Base-by-base conservation (phyloP, 2,329 filamentous ascomycete species). In the Sarocladium oryzae region DNA sequence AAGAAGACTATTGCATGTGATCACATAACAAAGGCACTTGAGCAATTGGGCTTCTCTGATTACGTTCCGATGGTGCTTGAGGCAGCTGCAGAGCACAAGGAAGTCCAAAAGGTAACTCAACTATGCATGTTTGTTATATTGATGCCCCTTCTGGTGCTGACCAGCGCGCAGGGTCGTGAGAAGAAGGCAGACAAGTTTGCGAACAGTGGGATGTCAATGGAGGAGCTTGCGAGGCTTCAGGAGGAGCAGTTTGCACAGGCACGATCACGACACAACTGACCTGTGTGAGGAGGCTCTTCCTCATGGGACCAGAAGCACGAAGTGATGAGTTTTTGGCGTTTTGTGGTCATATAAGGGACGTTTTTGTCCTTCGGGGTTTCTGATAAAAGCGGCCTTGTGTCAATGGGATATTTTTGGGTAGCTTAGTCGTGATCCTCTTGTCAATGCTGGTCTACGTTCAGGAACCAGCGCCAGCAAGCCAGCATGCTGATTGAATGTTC, bases 1-100 rank as follows among this genome's bases (percentile, higher is more conserved):
- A 99, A 99, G 76, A 99, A 99, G 79, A 99, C 93, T 3, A 99
- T 99, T 60, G 92, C 92, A 11, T 95, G 89, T 68, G 93, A 99
- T 63, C 93, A 99, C 72, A 95, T 99, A 61, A 95, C 92, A 63
- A 92, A 92, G 64, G 93, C 93, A 1, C 79, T 99, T 37, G 88
- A 92, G 61, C 88, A 95, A 61, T 81, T 99, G 18, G 93, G 92
- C 2, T 99, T 97, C 67, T 79, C 84, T 9, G 90, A 96, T 60
- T 99, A 97, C 64, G 88, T 99, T 6, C 82, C 86, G 15, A 88
- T 91, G 54, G 89, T 99, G 11, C 72, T 90, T 52, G 88, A 89
- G 58, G 89, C 93, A 9, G 91, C 91, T 2, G 85, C 85, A 51
- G 88, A 95, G 64, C 93, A 96, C 68, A 96, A 95, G 69, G 90